Percentiles rank a stretch among this genome's conserved stretches.
These are phyloP conservation scores for Dentipellis sp. DNA, from an alignment of 768 basidiomycete species.

Conservation along the genomic window DNA sequence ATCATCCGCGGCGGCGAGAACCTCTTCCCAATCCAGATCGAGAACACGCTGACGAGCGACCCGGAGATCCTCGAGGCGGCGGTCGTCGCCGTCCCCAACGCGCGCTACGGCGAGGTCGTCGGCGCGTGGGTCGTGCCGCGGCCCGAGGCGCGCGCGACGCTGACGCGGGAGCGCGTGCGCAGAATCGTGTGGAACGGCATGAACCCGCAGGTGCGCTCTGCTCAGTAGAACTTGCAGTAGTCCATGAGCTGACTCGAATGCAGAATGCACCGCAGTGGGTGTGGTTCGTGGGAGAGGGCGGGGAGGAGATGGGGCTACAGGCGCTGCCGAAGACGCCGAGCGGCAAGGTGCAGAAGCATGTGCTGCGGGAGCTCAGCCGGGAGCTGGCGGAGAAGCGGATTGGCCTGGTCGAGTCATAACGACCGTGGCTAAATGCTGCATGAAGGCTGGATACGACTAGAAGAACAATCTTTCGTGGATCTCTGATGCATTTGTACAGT, in stretches of 20 bases:
- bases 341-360: conserved; percentile 80
- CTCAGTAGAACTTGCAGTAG: no score
- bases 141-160: conserved; percentile 1
- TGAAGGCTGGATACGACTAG: not conserved
- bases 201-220: conserved; percentile 64
- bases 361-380: conserved; percentile 61
- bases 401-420: conserved; percentile 24
- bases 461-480: no score
- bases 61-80: conserved; percentile 61
- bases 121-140: conserved; percentile 65
- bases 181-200: conserved; percentile 44
- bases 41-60: conserved; percentile 56
- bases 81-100: conserved; percentile 62
- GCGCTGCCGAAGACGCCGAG: conserved; percentile 82
- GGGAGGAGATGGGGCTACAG: conserved; percentile 42
- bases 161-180: conserved; percentile 46
- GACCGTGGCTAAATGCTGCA: not conserved
- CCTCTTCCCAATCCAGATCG: conserved; percentile 78
- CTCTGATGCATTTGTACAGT: no score
- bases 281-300: conserved; percentile 73
- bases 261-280: conserved; percentile 79
- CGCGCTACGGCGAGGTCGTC: conserved; percentile 66
- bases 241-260: not conserved
- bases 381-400: conserved; percentile 37
- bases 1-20: conserved; percentile 89